Conservation (phyloP, 1,284 basidiomycete genomes). For the Ceratobasidium sp. region DNA sequence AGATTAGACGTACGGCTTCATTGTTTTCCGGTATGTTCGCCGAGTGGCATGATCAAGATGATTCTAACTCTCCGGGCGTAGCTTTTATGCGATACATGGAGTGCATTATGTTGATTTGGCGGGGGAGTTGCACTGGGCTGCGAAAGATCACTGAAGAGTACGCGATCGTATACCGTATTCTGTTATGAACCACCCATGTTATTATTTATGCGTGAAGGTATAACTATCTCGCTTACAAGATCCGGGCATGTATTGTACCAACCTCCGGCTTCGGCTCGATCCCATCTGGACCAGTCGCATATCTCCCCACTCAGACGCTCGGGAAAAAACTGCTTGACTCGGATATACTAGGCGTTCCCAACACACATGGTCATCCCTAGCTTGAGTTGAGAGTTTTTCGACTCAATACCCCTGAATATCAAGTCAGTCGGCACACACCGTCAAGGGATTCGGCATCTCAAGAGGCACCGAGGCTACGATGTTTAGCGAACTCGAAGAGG, state of each 20-base stretch:
- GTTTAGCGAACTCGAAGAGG: conserved; percentile 63
- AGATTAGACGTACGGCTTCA: conserved; percentile 46
- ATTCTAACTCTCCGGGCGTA: conserved; percentile 51
- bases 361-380: background rate
- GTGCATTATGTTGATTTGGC: conserved; percentile 76
- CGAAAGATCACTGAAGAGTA: conserved; percentile 65
- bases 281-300: conserved; percentile 75
- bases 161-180: conserved; percentile 47
- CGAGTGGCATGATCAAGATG: too few species aligned
- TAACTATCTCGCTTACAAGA: conserved; percentile 75
- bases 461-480: conserved; percentile 77
- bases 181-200: background rate
- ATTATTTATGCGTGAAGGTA: conserved; percentile 65
- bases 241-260: conserved; percentile 77
- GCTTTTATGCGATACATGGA: conserved; percentile 66
- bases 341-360: conserved; percentile 53
- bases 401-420: conserved; percentile 51
- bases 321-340: conserved; percentile 58
- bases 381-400: background rate
- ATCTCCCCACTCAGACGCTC: conserved; percentile 67
- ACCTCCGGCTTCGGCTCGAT: conserved; percentile 79
- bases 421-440: conserved; percentile 64
- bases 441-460: conserved; percentile 67
- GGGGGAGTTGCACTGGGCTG: conserved; percentile 68
- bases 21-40: conserved; percentile 41